Conservation (phyloP, 805 yeast species). For the Candida ascalaphidarum region DNA sequence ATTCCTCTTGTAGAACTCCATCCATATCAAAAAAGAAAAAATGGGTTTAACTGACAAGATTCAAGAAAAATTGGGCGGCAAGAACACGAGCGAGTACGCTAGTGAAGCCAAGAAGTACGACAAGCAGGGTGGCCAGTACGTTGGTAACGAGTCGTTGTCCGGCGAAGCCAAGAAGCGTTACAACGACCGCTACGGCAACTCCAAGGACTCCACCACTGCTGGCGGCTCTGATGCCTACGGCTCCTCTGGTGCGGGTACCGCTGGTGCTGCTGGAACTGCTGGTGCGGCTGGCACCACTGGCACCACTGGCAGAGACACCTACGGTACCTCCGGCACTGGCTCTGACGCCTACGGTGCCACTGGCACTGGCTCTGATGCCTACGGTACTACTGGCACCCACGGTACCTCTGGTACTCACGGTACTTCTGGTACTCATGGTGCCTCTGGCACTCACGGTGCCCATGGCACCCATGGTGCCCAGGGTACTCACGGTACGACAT, state of each 20-base stretch:
- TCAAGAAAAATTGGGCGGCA: slow-evolving; percentile 19
- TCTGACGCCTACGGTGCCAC: neutral
- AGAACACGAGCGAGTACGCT: slow-evolving; percentile 19
- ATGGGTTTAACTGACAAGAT: slow-evolving; percentile 34
- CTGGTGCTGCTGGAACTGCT: slow-evolving; percentile 3
- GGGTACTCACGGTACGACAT: neutral
- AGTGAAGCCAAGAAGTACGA: slow-evolving; percentile 14
- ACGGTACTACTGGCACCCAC: neutral
- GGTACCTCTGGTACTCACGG: slow-evolving; percentile 2
- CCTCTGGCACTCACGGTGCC: slow-evolving; percentile 1
- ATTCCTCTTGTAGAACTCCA: no score
- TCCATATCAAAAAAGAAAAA: no score
- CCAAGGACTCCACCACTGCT: slow-evolving; percentile 5
- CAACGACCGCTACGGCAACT: no score
- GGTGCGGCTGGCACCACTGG: neutral
- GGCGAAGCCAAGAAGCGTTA: no score
- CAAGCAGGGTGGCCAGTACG: slow-evolving; percentile 11
- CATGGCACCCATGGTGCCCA: slow-evolving; percentile 1
- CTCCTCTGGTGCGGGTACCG: slow-evolving; percentile 2
- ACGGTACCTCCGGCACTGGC: slow-evolving; percentile 3
- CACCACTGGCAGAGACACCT: neutral
- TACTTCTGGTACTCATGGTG: slow-evolving; percentile 1
- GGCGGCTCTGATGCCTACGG: slow-evolving; percentile 1
- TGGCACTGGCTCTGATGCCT: neutral
- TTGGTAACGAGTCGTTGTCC: slow-evolving; percentile 8